Percentiles rank a stretch among this genome's conserved stretches.
Evolutionary conservation across 306 rosid species (phyloP).

Genomic region (Lithocarpus polystachyus): DNA sequence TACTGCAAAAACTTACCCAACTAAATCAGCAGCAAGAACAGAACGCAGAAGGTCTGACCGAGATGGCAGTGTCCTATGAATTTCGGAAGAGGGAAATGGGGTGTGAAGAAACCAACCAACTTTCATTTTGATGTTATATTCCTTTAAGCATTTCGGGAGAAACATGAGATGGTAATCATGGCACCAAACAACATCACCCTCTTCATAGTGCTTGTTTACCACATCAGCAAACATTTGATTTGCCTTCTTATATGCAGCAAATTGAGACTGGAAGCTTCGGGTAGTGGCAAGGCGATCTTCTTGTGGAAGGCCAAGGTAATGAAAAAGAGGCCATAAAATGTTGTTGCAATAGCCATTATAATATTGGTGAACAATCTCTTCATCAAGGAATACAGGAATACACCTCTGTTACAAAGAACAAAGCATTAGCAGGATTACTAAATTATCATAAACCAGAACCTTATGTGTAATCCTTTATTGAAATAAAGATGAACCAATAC

Average conservation of each 20-base stretch:
- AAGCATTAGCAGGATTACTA: constrained; percentile 15
- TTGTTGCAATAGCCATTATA: constrained; percentile 94
- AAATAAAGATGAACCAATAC: background rate
- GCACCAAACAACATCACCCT: constrained; percentile 96
- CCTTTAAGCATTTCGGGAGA: constrained; percentile 85
- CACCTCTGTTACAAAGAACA: constrained; percentile 53
- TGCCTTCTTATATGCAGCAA: constrained; percentile 82
- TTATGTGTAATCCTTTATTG: background rate
- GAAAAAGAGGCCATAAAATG: constrained; percentile 92
- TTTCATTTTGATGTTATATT: constrained; percentile 64
- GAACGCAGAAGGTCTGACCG: constrained; percentile 81
- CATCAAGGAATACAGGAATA: constrained; percentile 91
- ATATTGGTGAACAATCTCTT: constrained; percentile 88
- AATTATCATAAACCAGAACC: background rate
- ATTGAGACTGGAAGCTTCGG: constrained; percentile 91
- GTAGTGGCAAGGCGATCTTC: constrained; percentile 98
- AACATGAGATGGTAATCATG: constrained; percentile 96
- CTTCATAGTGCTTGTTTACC: constrained; percentile 68
- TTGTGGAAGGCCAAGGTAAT: constrained; percentile 94
- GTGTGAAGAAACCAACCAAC: constrained; percentile 98
- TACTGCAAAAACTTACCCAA: constrained; percentile 53
- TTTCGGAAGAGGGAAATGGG: constrained; percentile 94
- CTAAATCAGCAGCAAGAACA: constrained; percentile 91
- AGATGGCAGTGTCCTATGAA: constrained; percentile 85
- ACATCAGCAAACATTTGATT: constrained; percentile 95